Conservation (phyloP, 257 asterid species). For the Gentiana straminea region DNA sequence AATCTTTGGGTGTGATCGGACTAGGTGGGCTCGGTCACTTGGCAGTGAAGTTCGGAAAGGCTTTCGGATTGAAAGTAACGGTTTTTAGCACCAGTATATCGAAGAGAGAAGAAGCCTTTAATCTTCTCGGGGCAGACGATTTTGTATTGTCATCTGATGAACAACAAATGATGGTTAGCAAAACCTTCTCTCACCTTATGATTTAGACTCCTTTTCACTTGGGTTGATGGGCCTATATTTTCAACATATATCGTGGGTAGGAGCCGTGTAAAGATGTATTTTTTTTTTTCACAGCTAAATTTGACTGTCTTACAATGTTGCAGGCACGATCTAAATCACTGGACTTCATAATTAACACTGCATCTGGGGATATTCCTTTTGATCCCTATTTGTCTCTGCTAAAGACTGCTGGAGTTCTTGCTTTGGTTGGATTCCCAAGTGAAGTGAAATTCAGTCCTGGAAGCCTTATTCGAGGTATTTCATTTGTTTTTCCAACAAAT, state of each 20-base stretch:
- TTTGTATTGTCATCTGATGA: slow-evolving; percentile 39
- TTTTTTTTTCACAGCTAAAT: too few species aligned
- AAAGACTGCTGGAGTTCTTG: slow-evolving; percentile 52
- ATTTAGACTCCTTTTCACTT: too few species aligned
- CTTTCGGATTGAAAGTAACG: slow-evolving; percentile 8
- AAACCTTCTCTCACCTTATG: too few species aligned
- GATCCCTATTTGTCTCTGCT: slow-evolving; percentile 37
- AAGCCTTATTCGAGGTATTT: too few species aligned
- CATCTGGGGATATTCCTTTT: slow-evolving; percentile 45
- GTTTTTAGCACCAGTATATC: slow-evolving; percentile 15
- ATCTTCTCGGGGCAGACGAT: slow-evolving; percentile 16
- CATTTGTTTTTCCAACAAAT: too few species aligned
- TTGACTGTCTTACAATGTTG: background rate
- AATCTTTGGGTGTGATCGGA: slow-evolving; percentile 11
- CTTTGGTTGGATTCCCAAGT: slow-evolving; percentile 42
- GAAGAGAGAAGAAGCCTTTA: slow-evolving; percentile 10
- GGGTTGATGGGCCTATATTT: too few species aligned
- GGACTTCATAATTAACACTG: slow-evolving; percentile 55
- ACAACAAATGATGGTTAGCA: slow-evolving; percentile 30
- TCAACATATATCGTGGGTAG: too few species aligned
- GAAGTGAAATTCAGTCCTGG: too few species aligned
- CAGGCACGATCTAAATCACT: slow-evolving; percentile 48
- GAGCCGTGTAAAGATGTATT: too few species aligned
- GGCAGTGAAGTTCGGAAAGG: slow-evolving; percentile 15
- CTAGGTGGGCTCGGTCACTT: slow-evolving; percentile 19